Evolutionary conservation across 805 yeast genomes (phyloP), one percentile per base, ranked within the genome.

Genomic region (Wickerhamomyces tratensis): DNA sequence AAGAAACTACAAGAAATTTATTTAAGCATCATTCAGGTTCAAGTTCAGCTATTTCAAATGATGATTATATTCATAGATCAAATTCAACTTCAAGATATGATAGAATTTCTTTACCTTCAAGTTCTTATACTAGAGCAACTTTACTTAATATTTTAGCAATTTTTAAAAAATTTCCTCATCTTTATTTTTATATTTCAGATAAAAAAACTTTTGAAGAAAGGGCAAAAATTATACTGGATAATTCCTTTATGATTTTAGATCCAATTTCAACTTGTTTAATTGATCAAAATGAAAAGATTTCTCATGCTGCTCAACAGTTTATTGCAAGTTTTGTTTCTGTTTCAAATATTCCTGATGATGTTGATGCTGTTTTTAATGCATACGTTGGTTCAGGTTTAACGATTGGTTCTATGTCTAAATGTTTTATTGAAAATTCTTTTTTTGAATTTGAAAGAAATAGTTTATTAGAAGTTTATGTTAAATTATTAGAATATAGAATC

Each of bases 221-320:
- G 25, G 40, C 49, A 13, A 30, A 36, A 5, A 36, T 39, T 31
- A 20, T 51, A 14, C 4, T 36, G 9, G 27, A 25, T 1, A 37
- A 33, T 9, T 39, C 43, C 7, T 11, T 29, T 6, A 47, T 42
- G 1, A 12, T 49, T 5, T 30, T 53, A 20, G 62, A 65, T 40
- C 70, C 77, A 2, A 49, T 74, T 5, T 57, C 65, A 13, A 56
- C 56, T 33, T 62, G 74, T 1, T 49, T 72, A 13, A 52, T 60
- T 29, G 69, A 68, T 44, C 50, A 61, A 4, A 69, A 66, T 47
- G 43, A 45, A 9, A 59, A 52, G 8, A 43, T 75, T 33, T 58
- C 57, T 12, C 52, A 50, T 1, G 65, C 72, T 1, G 59, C 67
- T 0, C 59, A 57, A 40, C 53, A 64, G 1, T 71, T 69, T 36